Evolutionary conservation across 2,329 filamentous ascomycete genomes (phyloP).

Genomic region (Exophiala mesophila): DNA sequence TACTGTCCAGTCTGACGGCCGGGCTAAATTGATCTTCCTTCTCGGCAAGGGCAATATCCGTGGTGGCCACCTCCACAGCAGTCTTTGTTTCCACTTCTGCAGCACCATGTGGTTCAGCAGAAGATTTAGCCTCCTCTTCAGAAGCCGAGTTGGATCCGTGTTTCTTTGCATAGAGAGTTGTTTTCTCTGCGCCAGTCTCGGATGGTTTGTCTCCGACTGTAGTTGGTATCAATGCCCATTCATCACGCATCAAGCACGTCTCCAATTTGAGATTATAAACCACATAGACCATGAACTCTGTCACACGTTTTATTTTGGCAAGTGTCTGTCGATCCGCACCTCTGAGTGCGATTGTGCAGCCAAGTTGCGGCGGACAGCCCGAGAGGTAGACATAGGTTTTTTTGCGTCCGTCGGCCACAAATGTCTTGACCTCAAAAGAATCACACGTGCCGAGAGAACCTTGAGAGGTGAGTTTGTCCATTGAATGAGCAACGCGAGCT

Average conservation of each 20-base stretch:
- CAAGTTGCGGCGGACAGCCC: constrained; percentile 81
- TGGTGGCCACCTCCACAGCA: constrained; percentile 12
- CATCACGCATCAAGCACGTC: constrained; percentile 88
- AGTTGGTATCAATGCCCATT: constrained; percentile 74
- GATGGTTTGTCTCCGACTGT: constrained; percentile 9
- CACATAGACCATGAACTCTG: constrained; percentile 98
- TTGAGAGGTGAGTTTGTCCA: constrained; percentile 82
- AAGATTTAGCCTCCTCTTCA: constrained; percentile 1
- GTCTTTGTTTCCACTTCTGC: constrained; percentile 12
- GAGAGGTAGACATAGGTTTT: constrained; percentile 96
- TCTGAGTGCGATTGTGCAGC: constrained; percentile 88
- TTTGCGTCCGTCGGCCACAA: constrained; percentile 74
- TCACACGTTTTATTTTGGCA: constrained; percentile 80
- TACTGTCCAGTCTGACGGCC: constrained; percentile 29
- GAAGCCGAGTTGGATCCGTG: not conserved
- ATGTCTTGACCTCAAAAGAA: constrained; percentile 93
- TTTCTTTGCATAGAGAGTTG: constrained; percentile 1
- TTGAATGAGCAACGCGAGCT: constrained; percentile 86
- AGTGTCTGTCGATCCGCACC: constrained; percentile 70
- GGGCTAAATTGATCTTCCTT: constrained; percentile 12
- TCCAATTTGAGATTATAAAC: constrained; percentile 97
- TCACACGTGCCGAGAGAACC: constrained; percentile 74
- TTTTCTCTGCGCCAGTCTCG: constrained; percentile 1
- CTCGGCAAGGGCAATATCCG: constrained; percentile 15
- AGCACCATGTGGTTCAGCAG: constrained; percentile 14